Evolutionary conservation across 2,329 filamentous ascomycete genomes (phyloP).

Genomic region (Monosporascus ibericus): DNA sequence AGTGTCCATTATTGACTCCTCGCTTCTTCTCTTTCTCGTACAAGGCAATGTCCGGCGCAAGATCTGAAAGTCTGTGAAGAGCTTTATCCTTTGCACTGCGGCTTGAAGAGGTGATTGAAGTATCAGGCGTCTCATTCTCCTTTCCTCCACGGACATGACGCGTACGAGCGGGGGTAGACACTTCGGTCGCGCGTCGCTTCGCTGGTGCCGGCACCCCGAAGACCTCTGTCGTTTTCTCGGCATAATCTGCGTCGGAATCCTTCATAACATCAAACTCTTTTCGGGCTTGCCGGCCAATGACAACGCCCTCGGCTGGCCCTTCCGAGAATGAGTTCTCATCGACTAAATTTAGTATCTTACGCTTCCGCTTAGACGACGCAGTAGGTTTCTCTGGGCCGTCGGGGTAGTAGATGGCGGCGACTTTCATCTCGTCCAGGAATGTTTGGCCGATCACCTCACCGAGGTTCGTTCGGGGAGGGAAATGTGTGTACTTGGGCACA

Average conservation of each 20-base stretch:
- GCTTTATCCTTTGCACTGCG: slow-evolving; percentile 87
- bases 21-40: slow-evolving; percentile 95
- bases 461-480: slow-evolving; percentile 83
- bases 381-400: slow-evolving; percentile 48
- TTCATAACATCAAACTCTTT: slow-evolving; percentile 39
- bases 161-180: slow-evolving; percentile 47
- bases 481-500: slow-evolving; percentile 73
- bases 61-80: slow-evolving; percentile 64
- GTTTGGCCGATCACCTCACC: slow-evolving; percentile 91
- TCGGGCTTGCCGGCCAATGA: slow-evolving; percentile 34
- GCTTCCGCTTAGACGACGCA: slow-evolving; percentile 39
- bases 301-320: slow-evolving; percentile 41
- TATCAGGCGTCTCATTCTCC: slow-evolving; percentile 77
- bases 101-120: slow-evolving; percentile 59
- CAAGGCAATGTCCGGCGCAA: slow-evolving; percentile 78
- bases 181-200: slow-evolving; percentile 24
- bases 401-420: slow-evolving; percentile 63
- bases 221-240: slow-evolving; percentile 24
- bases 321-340: slow-evolving; percentile 44
- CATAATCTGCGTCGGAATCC: slow-evolving; percentile 33
- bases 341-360: slow-evolving; percentile 42
- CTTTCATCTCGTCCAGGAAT: slow-evolving; percentile 58
- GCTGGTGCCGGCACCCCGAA: slow-evolving; percentile 26
- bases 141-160: slow-evolving; percentile 57
- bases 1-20: slow-evolving; percentile 41